Conservation (phyloP, 176 grass and related monocot genomes). For the Phragmites australis region DNA sequence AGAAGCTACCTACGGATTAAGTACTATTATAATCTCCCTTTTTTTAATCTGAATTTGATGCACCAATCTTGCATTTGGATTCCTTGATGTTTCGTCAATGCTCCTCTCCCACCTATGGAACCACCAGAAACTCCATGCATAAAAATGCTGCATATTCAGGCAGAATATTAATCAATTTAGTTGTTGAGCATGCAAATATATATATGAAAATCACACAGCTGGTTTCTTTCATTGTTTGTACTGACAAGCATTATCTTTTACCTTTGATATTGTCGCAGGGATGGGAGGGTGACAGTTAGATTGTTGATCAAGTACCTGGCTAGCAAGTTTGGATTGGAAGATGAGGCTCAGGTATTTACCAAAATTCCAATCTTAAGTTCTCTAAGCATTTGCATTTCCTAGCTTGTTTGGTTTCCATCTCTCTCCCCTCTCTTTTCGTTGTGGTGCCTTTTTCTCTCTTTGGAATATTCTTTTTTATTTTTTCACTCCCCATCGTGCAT, state of each 20-base stretch:
- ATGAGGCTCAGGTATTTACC: conserved; percentile 74
- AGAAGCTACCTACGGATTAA: conserved; percentile 90
- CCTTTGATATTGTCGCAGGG: conserved; percentile 49
- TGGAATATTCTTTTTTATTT: background rate
- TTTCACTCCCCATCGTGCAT: conserved; percentile 35
- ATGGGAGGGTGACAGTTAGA: conserved; percentile 71
- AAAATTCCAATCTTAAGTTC: background rate
- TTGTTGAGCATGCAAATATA: background rate
- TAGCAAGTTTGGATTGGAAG: conserved; percentile 66
- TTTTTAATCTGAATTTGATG: background rate
- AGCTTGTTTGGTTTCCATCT: background rate
- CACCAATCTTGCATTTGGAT: conserved; percentile 38
- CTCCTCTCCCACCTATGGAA: background rate
- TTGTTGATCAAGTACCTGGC: conserved; percentile 86
- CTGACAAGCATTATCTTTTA: background rate
- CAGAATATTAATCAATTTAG: background rate
- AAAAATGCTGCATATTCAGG: background rate
- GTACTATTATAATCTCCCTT: conserved; percentile 36
- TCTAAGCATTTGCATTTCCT: conserved; percentile 23
- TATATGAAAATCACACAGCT: background rate
- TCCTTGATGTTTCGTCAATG: background rate
- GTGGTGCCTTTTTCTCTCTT: conserved; percentile 14
- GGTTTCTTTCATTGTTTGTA: background rate
- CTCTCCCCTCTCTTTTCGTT: background rate
- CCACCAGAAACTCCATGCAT: background rate